Evolutionary conservation across 495 filamentous ascomycete genomes (phyloP).

Genomic region (Chaetomidium leptoderma): DNA sequence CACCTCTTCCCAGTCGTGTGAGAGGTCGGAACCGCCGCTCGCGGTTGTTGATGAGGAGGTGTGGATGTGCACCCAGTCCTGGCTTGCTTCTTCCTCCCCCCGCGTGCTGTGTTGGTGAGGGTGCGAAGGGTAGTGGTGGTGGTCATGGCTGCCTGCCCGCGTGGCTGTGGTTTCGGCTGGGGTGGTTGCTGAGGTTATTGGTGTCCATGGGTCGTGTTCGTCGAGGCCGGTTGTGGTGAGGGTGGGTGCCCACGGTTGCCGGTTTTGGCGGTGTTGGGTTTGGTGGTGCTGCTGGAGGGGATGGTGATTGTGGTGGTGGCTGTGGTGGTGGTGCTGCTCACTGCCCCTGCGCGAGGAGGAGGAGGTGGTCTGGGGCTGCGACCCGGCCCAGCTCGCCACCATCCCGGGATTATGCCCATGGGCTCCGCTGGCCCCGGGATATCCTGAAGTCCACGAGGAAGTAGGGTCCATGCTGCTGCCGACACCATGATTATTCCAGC

Average conservation of each 20-base stretch:
- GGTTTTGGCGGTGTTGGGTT: not conserved
- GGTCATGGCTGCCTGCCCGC: not conserved
- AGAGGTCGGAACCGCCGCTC: conserved; percentile 16
- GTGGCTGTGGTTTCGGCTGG: not conserved
- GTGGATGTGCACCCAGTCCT: conserved; percentile 16
- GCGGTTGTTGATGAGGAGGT: not conserved
- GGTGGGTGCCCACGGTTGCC: not conserved
- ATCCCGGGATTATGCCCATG: not conserved
- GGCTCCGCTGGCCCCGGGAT: not conserved
- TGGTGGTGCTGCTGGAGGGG: no score
- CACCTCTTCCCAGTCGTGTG: conserved; percentile 24
- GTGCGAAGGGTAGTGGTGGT: no score
- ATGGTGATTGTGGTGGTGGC: no score
- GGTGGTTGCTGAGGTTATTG: conserved; percentile 3
- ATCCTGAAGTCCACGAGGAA: not conserved
- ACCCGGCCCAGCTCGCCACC: not conserved
- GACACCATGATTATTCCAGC: not conserved
- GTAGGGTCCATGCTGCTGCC: not conserved
- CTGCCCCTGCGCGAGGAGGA: not conserved
- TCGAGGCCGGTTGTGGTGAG: not conserved
- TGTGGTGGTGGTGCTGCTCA: conserved; percentile 2
- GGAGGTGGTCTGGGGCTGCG: not conserved
- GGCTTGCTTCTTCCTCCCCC: not conserved
- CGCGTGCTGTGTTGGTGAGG: not conserved
- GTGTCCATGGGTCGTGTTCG: conserved; percentile 14